These are phyloP conservation scores for Pisolithus orientalis DNA, from an alignment of 768 basidiomycete species.

Conservation along the genomic window DNA sequence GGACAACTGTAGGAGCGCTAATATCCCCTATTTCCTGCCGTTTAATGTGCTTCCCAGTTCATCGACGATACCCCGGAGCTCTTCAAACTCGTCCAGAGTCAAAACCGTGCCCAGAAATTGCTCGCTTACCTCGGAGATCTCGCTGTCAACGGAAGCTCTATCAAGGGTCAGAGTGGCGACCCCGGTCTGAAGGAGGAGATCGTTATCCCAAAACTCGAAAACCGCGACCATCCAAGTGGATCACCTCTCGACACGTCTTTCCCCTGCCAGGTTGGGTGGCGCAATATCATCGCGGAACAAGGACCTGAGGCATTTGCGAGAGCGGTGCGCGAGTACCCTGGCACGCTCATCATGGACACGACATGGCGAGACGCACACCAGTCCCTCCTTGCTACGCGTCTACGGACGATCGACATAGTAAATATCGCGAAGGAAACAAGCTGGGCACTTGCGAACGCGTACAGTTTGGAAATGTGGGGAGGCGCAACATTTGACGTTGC, in stretches of 20 bases:
- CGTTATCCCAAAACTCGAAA: constrained; percentile 71
- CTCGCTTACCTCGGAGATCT: constrained; percentile 96
- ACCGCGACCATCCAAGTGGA: constrained; percentile 70
- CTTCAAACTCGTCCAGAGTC: constrained; percentile 95
- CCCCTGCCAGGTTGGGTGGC: constrained; percentile 90
- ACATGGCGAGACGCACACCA: constrained; percentile 99
- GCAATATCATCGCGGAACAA: constrained; percentile 96
- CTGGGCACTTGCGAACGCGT: constrained; percentile 91
- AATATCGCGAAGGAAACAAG: constrained; percentile 98
- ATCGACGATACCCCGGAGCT: constrained; percentile 99
- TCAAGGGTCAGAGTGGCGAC: constrained; percentile 94
- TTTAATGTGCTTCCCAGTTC: constrained; percentile 50
- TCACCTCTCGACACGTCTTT: constrained; percentile 69
- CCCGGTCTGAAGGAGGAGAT: constrained; percentile 91
- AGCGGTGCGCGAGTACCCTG: constrained; percentile 94
- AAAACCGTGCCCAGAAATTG: constrained; percentile 97
- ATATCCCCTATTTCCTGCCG: not conserved
- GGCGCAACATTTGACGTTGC: constrained; percentile 98
- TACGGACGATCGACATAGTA: constrained; percentile 94
- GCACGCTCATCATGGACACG: constrained; percentile 95
- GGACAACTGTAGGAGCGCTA: constrained; percentile 72
- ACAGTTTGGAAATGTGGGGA: constrained; percentile 98
- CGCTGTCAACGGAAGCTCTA: constrained; percentile 95
- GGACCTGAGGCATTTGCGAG: constrained; percentile 98
- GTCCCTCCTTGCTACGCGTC: constrained; percentile 91